Conservation (phyloP, 768 basidiomycete genomes). For the Xanthoconium stramineum region DNA sequence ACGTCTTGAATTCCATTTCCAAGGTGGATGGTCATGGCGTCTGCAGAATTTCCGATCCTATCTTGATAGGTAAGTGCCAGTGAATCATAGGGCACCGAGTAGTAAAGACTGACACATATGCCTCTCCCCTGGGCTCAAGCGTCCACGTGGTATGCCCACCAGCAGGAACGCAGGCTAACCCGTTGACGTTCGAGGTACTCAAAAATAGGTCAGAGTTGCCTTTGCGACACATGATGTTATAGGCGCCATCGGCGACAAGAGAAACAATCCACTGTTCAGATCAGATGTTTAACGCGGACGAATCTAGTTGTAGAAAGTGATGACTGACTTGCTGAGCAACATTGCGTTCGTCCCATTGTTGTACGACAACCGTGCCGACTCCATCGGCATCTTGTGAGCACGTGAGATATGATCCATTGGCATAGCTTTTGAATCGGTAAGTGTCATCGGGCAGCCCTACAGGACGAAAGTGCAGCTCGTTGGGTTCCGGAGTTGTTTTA, state of each 20-base stretch:
- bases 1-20: neutral
- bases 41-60: constrained; percentile 1
- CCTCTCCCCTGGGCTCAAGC: neutral
- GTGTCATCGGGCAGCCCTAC: neutral
- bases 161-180: neutral
- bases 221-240: neutral
- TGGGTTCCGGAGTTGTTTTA: neutral
- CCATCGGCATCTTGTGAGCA: neutral
- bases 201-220: neutral
- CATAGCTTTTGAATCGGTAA: constrained; percentile 1
- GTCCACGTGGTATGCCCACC: neutral
- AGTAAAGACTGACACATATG: neutral
- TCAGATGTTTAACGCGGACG: neutral
- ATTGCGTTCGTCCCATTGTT: neutral
- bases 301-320: neutral
- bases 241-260: neutral
- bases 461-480: neutral
- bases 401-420: neutral
- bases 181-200: neutral
- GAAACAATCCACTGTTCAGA: neutral
- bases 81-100: no score
- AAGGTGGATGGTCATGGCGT: constrained; percentile 1
- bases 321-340: neutral
- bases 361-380: neutral
- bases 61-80: neutral